Conservation (phyloP, 345 rosid genomes). For the Lumnitzera littorea region DNA sequence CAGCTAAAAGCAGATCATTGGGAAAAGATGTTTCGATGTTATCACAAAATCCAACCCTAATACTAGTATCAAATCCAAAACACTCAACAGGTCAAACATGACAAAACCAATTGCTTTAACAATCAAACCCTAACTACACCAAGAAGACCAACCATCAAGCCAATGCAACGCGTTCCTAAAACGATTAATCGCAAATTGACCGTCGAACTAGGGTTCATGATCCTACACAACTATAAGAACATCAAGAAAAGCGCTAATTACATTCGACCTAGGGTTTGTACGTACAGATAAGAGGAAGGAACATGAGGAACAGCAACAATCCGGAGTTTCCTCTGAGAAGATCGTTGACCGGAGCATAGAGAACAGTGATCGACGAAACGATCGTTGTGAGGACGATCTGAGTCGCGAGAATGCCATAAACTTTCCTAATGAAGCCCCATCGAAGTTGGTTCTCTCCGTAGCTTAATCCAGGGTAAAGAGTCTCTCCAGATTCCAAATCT, state of each 20-base stretch:
- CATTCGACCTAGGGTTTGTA: slow-evolving; percentile 9
- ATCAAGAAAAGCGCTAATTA: not conserved
- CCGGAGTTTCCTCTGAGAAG: slow-evolving; percentile 66
- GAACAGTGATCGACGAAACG: slow-evolving; percentile 61
- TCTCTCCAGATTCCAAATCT: slow-evolving; percentile 55
- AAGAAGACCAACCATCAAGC: too few species aligned
- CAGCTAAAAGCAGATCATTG: too few species aligned
- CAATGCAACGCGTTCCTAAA: too few species aligned
- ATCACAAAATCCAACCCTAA: too few species aligned
- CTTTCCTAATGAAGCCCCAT: slow-evolving; percentile 92
- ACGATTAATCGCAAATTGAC: too few species aligned
- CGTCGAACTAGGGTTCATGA: too few species aligned
- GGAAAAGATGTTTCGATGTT: too few species aligned
- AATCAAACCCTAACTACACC: too few species aligned
- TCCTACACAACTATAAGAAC: not conserved
- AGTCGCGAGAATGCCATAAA: slow-evolving; percentile 72
- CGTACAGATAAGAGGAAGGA: slow-evolving; percentile 75
- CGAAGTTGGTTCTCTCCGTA: slow-evolving; percentile 83
- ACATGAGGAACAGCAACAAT: slow-evolving; percentile 57
- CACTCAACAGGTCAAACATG: too few species aligned
- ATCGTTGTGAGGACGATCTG: slow-evolving; percentile 81
- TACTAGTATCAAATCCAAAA: too few species aligned
- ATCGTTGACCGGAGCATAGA: slow-evolving; percentile 59
- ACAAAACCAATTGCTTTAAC: too few species aligned
- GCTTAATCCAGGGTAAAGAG: slow-evolving; percentile 75